Evolutionary conservation across 2,329 filamentous ascomycete genomes (phyloP).

Genomic region (Dendrostoma leiphaemia): DNA sequence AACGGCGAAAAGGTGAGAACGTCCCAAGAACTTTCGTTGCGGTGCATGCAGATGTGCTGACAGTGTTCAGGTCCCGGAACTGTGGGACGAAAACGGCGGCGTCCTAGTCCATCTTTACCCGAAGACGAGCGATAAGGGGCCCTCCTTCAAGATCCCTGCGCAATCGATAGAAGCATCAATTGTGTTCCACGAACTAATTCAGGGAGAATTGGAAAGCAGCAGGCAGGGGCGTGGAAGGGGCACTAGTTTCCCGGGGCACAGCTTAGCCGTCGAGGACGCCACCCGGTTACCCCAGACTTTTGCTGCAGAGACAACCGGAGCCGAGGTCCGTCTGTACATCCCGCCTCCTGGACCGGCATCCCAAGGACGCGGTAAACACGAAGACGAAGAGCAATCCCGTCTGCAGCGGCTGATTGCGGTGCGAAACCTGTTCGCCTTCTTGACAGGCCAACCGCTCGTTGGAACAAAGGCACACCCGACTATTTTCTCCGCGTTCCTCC

Average conservation of each 20-base stretch:
- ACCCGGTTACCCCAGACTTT: conserved; percentile 2
- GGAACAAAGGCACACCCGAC: conserved; percentile 52
- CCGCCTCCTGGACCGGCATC: conserved; percentile 39
- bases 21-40: not conserved
- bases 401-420: conserved; percentile 57
- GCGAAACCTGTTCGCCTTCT: conserved; percentile 65
- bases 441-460: conserved; percentile 62
- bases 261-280: conserved; percentile 50
- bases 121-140: conserved; percentile 45
- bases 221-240: conserved; percentile 32
- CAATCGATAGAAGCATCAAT: conserved; percentile 53
- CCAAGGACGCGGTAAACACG: conserved; percentile 20
- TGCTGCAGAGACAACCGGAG: conserved; percentile 29
- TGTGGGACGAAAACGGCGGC: conserved; percentile 62
- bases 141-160: conserved; percentile 60
- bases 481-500: conserved; percentile 52
- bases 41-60: not conserved
- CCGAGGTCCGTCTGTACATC: conserved; percentile 52
- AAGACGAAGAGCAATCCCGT: conserved; percentile 29
- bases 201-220: conserved; percentile 39
- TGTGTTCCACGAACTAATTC: conserved; percentile 52
- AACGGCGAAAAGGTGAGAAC: conserved; percentile 53
- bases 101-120: conserved; percentile 58
- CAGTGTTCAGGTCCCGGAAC: conserved; percentile 54
- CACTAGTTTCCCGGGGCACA: conserved; percentile 47